Evolutionary conservation across 202 grass and related monocot species (phyloP), one percentile per base, ranked within the genome.

Genomic region (Zoysia matrella): DNA sequence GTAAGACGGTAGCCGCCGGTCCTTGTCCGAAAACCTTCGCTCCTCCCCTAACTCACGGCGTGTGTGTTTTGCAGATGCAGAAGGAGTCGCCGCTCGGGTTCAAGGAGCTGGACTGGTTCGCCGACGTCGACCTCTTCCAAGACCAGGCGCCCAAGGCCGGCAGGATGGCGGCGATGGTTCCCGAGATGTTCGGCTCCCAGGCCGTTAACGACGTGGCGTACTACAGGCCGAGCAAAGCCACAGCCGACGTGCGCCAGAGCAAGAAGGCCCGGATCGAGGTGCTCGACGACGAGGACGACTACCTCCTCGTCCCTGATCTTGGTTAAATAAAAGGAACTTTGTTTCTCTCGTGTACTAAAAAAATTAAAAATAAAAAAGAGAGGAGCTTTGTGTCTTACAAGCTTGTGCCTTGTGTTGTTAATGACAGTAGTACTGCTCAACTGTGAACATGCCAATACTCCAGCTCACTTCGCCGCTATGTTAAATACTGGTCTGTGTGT

Each of bases 291-390:
- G 94, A 97, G 7, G 94, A 92, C 6, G 93, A 94, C 80, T 97
- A 83, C 87, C 84, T 94, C 47, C 56, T 94, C 46, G 94, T 97
- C 22, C 94, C 94, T 50, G 94, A 97, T 90, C 91, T 97, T 6
- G 94, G 94, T 10, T 0, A 10, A n/a, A 2, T 7, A 12, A 8
- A 10, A 7, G 30, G n/a, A 9, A 51, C 13, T 48, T 16, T 50
- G 63, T 6, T 47, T 52, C 10, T 69, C 53, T 47, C 52, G 3
- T 78, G 73, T 68, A 30, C 56, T 55, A 36, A 36, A 36, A 36
- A 36, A 36, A 36, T 36, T 1, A 36, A 36, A 36, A 36, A 36
- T 36, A 36, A 36, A 22, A 22, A 36, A 36, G 30, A 36, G 30
- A 36, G 30, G 30, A 36, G 30, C 30, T 36, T 36, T 36, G 30